A percentile compares a stretch with the other conserved stretches of the same genome.
phyloP scores from a whole-genome alignment of 805 yeast species.

The Starmerella scarabaei region DNA sequence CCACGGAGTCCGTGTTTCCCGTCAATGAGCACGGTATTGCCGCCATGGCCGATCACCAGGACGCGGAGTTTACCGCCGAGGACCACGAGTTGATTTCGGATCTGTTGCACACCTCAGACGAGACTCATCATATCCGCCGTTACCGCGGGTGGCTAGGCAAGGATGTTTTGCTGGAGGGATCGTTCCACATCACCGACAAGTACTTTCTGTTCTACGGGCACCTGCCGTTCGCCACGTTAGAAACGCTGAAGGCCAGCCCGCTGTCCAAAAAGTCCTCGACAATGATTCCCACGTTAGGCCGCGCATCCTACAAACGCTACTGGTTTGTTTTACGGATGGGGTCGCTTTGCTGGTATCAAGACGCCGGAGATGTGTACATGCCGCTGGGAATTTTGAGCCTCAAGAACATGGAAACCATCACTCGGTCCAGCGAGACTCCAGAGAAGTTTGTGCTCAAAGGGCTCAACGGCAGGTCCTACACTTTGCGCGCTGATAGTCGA shows the following conservation, averaged over 20 bases:
- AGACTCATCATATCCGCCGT: slow-evolving; percentile 1
- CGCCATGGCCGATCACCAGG: background rate
- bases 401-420: slow-evolving; percentile 48
- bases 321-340: slow-evolving; percentile 73
- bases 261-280: slow-evolving; percentile 31
- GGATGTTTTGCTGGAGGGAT: slow-evolving; percentile 80
- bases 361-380: slow-evolving; percentile 71
- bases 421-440: slow-evolving; percentile 29
- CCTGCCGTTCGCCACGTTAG: slow-evolving; percentile 43
- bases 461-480: slow-evolving; percentile 40
- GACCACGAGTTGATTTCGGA: background rate
- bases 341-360: slow-evolving; percentile 52
- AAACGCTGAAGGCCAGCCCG: slow-evolving; percentile 38
- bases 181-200: slow-evolving; percentile 53
- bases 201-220: slow-evolving; percentile 65
- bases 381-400: slow-evolving; percentile 68
- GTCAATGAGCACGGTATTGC: background rate
- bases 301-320: slow-evolving; percentile 35
- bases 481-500: slow-evolving; percentile 60
- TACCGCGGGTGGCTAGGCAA: slow-evolving; percentile 49
- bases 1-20: background rate
- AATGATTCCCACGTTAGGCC: slow-evolving; percentile 24
- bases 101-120: slow-evolving; percentile 1
- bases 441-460: slow-evolving; percentile 49
- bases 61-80: background rate